phyloP scores from a whole-genome alignment of 192 early-diverging fungal genomes.

The Podila horticola region DNA sequence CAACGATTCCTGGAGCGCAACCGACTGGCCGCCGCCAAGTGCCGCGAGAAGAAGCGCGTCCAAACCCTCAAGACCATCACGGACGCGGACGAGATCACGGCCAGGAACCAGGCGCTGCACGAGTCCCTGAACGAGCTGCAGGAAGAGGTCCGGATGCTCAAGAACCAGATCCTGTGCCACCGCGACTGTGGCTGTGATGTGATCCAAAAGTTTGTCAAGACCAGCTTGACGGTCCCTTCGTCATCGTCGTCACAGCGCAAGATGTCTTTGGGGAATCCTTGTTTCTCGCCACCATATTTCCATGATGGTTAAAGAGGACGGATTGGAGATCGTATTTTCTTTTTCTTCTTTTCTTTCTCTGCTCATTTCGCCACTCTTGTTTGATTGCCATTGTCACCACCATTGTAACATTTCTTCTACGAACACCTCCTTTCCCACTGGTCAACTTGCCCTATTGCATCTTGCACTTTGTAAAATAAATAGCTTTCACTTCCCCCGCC shows the following conservation, averaged over 20 bases:
- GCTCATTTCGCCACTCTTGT: neutral
- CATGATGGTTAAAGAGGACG: neutral
- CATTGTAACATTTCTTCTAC: too few relatives aligned
- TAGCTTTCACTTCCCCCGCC: too few relatives aligned
- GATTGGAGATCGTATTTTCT: neutral
- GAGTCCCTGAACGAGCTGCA: constrained; percentile 26
- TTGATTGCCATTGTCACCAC: too few relatives aligned
- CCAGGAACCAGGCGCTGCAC: constrained; percentile 38
- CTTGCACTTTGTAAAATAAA: too few relatives aligned
- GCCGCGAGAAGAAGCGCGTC: constrained; percentile 46
- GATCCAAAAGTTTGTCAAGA: constrained; percentile 48
- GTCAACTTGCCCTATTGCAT: too few relatives aligned
- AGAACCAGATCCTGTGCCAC: constrained; percentile 49
- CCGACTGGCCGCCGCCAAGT: constrained; percentile 43
- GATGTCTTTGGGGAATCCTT: neutral
- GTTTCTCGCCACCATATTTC: neutral
- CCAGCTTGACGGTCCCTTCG: neutral
- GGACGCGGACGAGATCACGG: constrained; percentile 40
- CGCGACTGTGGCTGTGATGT: constrained; percentile 48
- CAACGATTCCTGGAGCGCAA: constrained; percentile 53
- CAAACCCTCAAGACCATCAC: constrained; percentile 48
- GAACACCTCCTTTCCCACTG: too few relatives aligned
- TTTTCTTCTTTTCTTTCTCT: neutral
- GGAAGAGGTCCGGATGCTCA: constrained; percentile 45
- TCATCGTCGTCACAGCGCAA: neutral